Conservation (phyloP, 345 rosid species). For the Turritis glabra region DNA sequence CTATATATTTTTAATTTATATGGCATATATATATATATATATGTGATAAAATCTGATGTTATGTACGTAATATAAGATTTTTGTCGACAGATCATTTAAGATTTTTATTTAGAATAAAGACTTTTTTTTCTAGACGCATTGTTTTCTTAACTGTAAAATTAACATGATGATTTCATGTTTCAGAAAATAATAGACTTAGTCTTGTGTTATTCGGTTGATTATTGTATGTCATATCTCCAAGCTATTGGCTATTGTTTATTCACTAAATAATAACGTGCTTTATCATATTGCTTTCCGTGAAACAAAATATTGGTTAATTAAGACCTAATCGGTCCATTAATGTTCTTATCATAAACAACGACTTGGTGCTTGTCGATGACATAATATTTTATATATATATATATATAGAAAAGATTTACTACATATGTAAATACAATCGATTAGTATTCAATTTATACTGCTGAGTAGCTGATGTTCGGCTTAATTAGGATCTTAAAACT, state of each 20-base stretch:
- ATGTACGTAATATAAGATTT: neutral
- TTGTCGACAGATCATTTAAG: neutral
- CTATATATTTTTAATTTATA: neutral
- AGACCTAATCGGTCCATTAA: slow-evolving; percentile 23
- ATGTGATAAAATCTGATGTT: neutral
- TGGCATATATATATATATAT: neutral
- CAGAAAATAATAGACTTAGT: neutral
- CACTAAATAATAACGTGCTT: slow-evolving; percentile 12
- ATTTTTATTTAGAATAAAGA: too few species aligned
- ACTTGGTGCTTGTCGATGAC: slow-evolving; percentile 17
- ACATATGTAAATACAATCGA: neutral
- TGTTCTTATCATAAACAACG: slow-evolving; percentile 23
- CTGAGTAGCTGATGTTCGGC: slow-evolving; percentile 4
- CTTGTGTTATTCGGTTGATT: neutral
- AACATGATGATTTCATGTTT: slow-evolving; percentile 7
- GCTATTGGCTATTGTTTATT: slow-evolving; percentile 1
- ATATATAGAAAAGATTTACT: neutral
- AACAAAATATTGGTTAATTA: slow-evolving; percentile 16
- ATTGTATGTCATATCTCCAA: neutral
- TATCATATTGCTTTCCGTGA: slow-evolving; percentile 9
- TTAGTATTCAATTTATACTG: neutral
- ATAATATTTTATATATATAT: neutral
- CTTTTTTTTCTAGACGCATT: neutral
- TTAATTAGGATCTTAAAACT: neutral
- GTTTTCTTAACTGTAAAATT: neutral